Evolutionary conservation across 208 protist species (phyloP), one percentile per base, ranked within the genome.

Genomic region (Leishmania aethiopica): DNA sequence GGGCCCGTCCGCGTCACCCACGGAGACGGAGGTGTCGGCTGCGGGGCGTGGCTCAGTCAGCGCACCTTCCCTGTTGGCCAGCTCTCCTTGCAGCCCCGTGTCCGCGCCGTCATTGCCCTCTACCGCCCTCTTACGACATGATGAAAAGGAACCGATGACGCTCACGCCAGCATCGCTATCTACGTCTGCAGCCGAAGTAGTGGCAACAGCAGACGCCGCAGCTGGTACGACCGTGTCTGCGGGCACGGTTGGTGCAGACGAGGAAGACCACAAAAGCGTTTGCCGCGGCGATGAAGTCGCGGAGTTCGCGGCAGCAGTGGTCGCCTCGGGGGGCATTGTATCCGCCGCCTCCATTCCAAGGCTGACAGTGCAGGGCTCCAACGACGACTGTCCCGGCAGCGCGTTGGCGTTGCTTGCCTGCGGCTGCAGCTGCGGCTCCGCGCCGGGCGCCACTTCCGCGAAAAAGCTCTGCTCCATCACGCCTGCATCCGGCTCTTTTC

Each of bases 1-100:
- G 0, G 70, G 57, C 35, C 75, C 71, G 13, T 67, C 77, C 0
- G 74, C 60, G 37, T 73, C 69, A 17, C 45, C 69, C 0, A 53
- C 60, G 40, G 57, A 62, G 57, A 72, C 67, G 11, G 77, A 84
- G 45, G 47, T 72, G n/a, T 77, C 70, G 0, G 59, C 69, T 3
- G 49, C 67, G 1, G 47, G 49, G 10, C 60, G 19, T 13, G 74
- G 10, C 70, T 71, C 70, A n/a, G 32, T 42, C 10, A 60, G 47
- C 28, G 5, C 47, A 13, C 15, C 49, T 40, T 60, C 49, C 28
- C 59, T 6, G 49, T 35, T 53, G 6, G 8, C 11, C 69, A 15
- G 0, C 42, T 10, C 69, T 17, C 19, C 25, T 73, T 10, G 37
- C 5, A 42, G 69, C 22, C 1, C 69, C 42, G 19, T 35, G 19